Percentiles rank a stretch among this genome's conserved stretches.
Conservation (phyloP, 306 rosid species). For the Crotalaria pallida region DNA sequence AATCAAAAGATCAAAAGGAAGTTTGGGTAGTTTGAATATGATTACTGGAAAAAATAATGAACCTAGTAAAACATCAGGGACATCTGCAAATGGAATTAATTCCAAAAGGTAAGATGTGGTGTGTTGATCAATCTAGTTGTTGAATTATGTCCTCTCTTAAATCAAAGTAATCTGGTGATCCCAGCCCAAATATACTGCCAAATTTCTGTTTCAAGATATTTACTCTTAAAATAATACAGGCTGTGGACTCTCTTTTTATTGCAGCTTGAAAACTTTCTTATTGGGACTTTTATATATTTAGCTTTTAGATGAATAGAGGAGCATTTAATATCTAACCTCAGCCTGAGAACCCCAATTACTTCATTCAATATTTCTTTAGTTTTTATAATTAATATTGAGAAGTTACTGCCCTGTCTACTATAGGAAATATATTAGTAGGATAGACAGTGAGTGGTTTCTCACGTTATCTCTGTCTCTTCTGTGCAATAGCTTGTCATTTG, state of each 20-base stretch:
- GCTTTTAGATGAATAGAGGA: neutral
- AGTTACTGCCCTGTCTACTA: neutral
- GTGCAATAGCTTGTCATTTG: constrained; percentile 17
- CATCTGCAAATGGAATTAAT: constrained; percentile 73
- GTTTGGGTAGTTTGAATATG: constrained; percentile 96
- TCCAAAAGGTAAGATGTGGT: constrained; percentile 71
- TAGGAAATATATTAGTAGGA: neutral
- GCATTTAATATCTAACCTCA: neutral
- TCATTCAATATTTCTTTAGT: neutral
- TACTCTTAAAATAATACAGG: neutral
- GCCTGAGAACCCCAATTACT: neutral
- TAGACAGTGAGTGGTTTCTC: neutral
- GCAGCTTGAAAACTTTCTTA: neutral
- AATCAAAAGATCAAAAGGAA: constrained; percentile 95
- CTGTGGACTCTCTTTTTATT: neutral
- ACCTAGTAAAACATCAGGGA: constrained; percentile 62
- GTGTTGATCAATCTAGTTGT: constrained; percentile 17
- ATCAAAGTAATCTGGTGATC: neutral
- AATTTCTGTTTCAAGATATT: neutral
- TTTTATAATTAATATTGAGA: neutral
- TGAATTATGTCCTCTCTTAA: constrained; percentile 7
- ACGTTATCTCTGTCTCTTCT: neutral
- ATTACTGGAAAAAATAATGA: constrained; percentile 87
- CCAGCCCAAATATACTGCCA: neutral
- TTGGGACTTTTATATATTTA: neutral